Conservation (phyloP, 495 filamentous ascomycete genomes). For the Evansstolkia leycettana region DNA sequence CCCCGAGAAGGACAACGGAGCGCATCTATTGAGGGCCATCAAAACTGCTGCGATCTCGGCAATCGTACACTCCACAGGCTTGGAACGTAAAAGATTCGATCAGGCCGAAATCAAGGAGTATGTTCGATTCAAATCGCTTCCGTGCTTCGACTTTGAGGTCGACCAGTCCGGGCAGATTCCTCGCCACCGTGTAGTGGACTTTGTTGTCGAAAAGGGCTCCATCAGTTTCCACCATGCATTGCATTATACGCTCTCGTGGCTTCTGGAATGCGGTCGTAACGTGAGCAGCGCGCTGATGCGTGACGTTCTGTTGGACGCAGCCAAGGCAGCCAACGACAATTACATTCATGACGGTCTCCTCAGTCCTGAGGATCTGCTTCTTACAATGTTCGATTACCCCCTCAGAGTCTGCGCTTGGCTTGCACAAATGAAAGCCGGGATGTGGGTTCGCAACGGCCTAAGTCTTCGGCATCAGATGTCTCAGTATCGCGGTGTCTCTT, state of each 20-base stretch:
- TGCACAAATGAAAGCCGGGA: slow-evolving; percentile 91
- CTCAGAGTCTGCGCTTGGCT: slow-evolving; percentile 91
- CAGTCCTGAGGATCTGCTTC: slow-evolving; percentile 61
- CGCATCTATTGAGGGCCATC: slow-evolving; percentile 60
- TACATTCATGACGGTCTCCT: slow-evolving; percentile 14
- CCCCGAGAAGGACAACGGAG: slow-evolving; percentile 42
- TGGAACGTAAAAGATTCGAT: slow-evolving; percentile 76
- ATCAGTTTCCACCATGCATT: slow-evolving; percentile 98
- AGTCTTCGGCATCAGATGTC: slow-evolving; percentile 90
- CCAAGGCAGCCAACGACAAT: slow-evolving; percentile 26
- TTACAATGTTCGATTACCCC: slow-evolving; percentile 85
- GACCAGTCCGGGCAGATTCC: slow-evolving; percentile 25
- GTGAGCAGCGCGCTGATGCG: slow-evolving; percentile 55
- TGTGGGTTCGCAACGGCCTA: slow-evolving; percentile 98
- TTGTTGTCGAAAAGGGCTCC: slow-evolving; percentile 72
- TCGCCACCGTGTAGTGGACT: slow-evolving; percentile 61
- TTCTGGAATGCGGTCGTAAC: slow-evolving; percentile 77
- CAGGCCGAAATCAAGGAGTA: slow-evolving; percentile 83
- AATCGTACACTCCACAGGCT: slow-evolving; percentile 74
- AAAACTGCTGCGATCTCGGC: slow-evolving; percentile 61
- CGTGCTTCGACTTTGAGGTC: slow-evolving; percentile 68
- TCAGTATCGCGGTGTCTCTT: slow-evolving; percentile 76
- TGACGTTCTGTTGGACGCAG: slow-evolving; percentile 46
- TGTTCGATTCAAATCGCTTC: slow-evolving; percentile 63
- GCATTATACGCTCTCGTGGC: slow-evolving; percentile 95